Conservation (phyloP, 2,329 filamentous ascomycete species). For the Fusarium pseudonygamai region DNA sequence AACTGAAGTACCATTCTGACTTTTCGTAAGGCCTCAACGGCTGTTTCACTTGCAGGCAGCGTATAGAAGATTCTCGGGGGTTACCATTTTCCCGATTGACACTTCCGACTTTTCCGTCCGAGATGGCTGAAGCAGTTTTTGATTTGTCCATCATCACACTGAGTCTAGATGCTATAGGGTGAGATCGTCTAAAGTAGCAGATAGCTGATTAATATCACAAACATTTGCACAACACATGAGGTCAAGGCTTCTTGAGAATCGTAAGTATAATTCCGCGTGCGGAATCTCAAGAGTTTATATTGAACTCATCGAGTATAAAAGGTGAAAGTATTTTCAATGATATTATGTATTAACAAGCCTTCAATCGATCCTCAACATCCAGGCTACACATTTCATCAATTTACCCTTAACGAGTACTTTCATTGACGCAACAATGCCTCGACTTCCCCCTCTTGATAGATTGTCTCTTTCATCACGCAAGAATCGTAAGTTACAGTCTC, state of each 20-base stretch:
- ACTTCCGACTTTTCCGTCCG: neutral
- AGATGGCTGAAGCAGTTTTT: neutral
- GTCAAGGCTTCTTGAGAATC: rapidly evolving
- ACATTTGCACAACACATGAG: neutral
- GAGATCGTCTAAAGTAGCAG: neutral
- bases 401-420: rapidly evolving
- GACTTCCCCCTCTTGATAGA: neutral
- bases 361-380: too few relatives aligned
- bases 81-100: neutral
- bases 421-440: rapidly evolving
- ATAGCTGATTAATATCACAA: neutral
- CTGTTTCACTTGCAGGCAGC: neutral
- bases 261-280: neutral
- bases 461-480: neutral
- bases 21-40: neutral
- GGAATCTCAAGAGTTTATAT: neutral
- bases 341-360: rapidly evolving
- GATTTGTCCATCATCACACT: rapidly evolving
- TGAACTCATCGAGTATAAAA: rapidly evolving
- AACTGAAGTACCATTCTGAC: neutral
- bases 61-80: neutral
- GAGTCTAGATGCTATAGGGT: neutral
- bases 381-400: too few relatives aligned
- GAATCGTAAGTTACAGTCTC: neutral
- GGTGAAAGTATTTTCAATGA: rapidly evolving